phyloP scores from a whole-genome alignment of 176 grass and related monocot genomes.

The Phragmites australis region DNA sequence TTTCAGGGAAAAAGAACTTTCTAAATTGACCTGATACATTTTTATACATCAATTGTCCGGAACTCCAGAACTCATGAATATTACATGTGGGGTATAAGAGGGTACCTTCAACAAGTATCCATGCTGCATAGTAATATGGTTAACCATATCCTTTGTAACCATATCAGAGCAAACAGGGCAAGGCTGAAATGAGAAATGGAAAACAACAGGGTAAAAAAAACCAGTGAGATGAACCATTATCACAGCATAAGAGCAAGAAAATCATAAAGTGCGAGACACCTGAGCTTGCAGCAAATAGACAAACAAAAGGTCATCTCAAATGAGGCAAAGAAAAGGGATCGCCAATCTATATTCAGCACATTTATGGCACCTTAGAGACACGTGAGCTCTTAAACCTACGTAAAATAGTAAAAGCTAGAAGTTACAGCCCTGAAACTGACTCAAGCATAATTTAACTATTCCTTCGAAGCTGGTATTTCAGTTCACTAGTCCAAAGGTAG shows the following conservation, averaged over 20 bases:
- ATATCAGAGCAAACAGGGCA: slow-evolving; percentile 92
- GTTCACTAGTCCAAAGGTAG: not conserved
- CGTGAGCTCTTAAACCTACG: not conserved
- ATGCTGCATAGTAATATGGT: slow-evolving; percentile 88
- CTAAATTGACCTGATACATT: not conserved
- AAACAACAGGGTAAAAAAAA: slow-evolving; percentile 24
- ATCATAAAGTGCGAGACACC: not conserved
- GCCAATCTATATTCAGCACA: not conserved
- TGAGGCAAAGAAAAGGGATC: not conserved
- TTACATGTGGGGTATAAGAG: not conserved
- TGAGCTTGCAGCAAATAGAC: not conserved
- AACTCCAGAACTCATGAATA: not conserved
- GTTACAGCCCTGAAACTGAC: not conserved
- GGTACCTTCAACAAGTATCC: slow-evolving; percentile 88
- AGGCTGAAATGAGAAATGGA: slow-evolving; percentile 50
- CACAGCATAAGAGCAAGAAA: not conserved
- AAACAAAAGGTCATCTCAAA: not conserved
- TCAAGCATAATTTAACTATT: not conserved
- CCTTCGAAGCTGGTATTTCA: not conserved
- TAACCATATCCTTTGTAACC: slow-evolving; percentile 93
- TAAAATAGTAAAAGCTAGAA: not conserved
- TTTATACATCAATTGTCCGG: not conserved
- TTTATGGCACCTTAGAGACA: not conserved
- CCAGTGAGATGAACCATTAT: not conserved
- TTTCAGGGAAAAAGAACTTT: not conserved